A percentile compares a stretch with the other conserved stretches of the same genome.
phyloP scores from a whole-genome alignment of 768 basidiomycete species.

The Boletus eberwhitei region DNA sequence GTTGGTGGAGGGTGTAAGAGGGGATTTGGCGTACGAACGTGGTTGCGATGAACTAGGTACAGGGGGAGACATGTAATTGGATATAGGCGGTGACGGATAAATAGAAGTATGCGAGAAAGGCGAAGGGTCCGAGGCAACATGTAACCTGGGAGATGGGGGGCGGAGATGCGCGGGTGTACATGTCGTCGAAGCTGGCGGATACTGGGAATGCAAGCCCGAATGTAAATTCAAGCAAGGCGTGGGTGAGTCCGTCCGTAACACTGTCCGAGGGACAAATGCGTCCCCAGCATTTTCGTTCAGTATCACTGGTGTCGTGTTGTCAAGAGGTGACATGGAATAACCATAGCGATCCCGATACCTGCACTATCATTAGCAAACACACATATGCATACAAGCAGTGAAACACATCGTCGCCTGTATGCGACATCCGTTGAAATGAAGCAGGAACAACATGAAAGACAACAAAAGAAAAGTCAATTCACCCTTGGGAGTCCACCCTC shows the following conservation, averaged over 20 bases:
- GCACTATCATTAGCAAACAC: conserved; percentile 16
- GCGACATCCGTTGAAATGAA: conserved; percentile 6
- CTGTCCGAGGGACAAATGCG: conserved; percentile 19
- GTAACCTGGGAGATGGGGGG: conserved; percentile 28
- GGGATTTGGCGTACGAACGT: conserved; percentile 20
- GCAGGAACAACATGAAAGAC: neutral
- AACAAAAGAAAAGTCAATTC: conserved; percentile 11
- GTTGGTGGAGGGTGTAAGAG: conserved; percentile 35
- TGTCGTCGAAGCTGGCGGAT: conserved; percentile 3
- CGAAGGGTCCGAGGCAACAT: conserved; percentile 21
- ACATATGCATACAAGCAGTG: conserved; percentile 9
- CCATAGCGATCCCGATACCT: conserved; percentile 29
- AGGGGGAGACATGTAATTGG: conserved; percentile 19
- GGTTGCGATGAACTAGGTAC: conserved; percentile 21
- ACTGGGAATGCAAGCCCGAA: conserved; percentile 1
- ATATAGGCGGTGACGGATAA: conserved; percentile 28
- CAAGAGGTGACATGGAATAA: conserved; percentile 28
- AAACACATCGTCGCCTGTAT: conserved; percentile 12
- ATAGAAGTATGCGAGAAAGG: conserved; percentile 18
- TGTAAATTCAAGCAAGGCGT: conserved; percentile 9
- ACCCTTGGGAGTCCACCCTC: conserved; percentile 29
- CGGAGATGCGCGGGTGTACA: conserved; percentile 28
- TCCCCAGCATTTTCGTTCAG: conserved; percentile 29
- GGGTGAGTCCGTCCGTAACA: conserved; percentile 17
- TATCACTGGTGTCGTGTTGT: conserved; percentile 34